Evolutionary conservation across 805 yeast genomes (phyloP), one percentile per base, ranked within the genome.

Genomic region (Komagataella kurtzmanii): DNA sequence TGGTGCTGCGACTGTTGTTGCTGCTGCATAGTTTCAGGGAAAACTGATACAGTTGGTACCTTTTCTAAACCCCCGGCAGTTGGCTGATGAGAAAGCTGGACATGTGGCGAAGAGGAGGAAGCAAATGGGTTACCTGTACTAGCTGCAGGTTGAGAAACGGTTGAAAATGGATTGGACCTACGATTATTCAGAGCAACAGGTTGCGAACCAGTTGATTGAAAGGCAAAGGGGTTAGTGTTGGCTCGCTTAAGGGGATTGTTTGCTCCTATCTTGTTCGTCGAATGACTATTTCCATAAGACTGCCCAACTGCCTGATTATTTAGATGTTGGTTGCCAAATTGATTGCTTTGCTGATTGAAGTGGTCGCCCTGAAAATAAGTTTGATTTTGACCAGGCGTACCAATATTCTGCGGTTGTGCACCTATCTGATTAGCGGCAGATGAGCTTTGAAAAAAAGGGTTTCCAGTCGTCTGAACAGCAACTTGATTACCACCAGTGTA

Each of bases 21-120:
- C 49, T 49, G 54, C 17, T 59, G 57, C n/a, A n/a, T 14, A 14
- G 86, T 80, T 57, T 81, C 80, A 0, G 87, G 88, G 58, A 83
- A 85, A 7, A 82, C 85, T 2, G 88, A 77, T 3, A 76, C 67
- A 0, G 89, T 83, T 7, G 83, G 83, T 47, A 83, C 63, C 50
- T 69, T 68, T 60, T 85, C 90, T 54, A 81, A 71, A 0, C 90
- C 91, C 3, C 90, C 91, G 40, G 88, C 85, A 1, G 88, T 83
- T 2, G 79, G 75, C 59, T 79, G 84, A 14, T 72, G 67, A 58
- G 70, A 66, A 57, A 75, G 52, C 51, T 65, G 55, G 10, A 30
- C 40, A 30, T 30, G 40, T 30, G 40, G 12, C 14, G 40, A 30
- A 8, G 40, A 10, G 4, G 40, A 10, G 12, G 40, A 10, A 30